Percentiles rank a stretch among this genome's conserved stretches.
phyloP scores from a whole-genome alignment of 306 rosid genomes.

The Dalbergia oliveri region DNA sequence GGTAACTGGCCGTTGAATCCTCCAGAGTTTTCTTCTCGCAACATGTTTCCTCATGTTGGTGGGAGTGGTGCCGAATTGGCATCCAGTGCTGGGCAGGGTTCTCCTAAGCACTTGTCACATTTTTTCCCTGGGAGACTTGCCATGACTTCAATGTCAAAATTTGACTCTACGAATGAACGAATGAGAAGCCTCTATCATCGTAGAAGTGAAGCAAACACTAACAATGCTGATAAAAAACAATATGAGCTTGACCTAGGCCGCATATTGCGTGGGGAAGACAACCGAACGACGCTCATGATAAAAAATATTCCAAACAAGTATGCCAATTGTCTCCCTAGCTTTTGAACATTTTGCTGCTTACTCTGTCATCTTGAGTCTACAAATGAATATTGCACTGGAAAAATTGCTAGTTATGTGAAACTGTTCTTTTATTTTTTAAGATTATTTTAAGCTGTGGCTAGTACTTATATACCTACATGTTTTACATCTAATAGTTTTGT shows the following conservation, averaged over 20 bases:
- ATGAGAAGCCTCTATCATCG: constrained; percentile 77
- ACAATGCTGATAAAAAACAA: constrained; percentile 74
- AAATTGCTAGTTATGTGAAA: too few relatives aligned
- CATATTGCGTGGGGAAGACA: constrained; percentile 73
- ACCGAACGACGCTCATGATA: constrained; percentile 83
- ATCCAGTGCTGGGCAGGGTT: constrained; percentile 61
- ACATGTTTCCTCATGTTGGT: constrained; percentile 70
- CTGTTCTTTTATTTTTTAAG: too few relatives aligned
- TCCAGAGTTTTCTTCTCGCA: constrained; percentile 61
- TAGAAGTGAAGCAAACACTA: constrained; percentile 72
- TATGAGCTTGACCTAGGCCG: constrained; percentile 81
- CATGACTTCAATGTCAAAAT: constrained; percentile 66
- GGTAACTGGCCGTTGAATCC: constrained; percentile 74
- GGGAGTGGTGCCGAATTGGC: constrained; percentile 69
- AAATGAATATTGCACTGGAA: too few relatives aligned
- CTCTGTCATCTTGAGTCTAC: constrained; percentile 15
- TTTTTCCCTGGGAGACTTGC: constrained; percentile 75
- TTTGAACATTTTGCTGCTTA: constrained; percentile 34
- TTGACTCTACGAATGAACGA: constrained; percentile 77
- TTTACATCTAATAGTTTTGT: constrained; percentile 4
- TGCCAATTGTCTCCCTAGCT: constrained; percentile 38
- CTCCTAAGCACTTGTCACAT: constrained; percentile 70
- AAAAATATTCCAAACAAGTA: constrained; percentile 94
- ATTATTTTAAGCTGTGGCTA: too few relatives aligned
- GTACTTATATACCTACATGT: neutral